phyloP scores from a whole-genome alignment of 2,329 filamentous ascomycete species.

The Aspergillus vadensis region DNA sequence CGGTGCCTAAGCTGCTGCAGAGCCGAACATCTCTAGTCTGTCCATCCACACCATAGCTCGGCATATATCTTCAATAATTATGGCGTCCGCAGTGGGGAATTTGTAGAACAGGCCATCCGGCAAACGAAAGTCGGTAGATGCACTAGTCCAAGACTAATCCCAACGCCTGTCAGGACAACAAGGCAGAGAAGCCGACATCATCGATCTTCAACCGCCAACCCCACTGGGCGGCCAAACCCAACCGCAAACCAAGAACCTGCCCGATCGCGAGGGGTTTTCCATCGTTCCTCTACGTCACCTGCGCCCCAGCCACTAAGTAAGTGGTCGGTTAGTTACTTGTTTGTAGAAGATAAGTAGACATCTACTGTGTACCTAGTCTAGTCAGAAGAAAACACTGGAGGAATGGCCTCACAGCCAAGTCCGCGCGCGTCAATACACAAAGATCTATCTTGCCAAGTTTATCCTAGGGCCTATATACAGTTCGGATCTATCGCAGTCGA shows the following conservation, averaged over 20 bases:
- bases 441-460: slow-evolving; percentile 25
- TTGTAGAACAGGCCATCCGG: neutral
- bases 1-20: neutral
- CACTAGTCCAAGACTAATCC: neutral
- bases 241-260: neutral
- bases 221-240: neutral
- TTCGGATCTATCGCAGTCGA: slow-evolving; percentile 20
- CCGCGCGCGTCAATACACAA: slow-evolving; percentile 8
- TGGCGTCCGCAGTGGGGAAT: neutral
- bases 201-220: slow-evolving; percentile 3
- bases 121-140: neutral
- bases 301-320: neutral
- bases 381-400: neutral
- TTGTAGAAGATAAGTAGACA: neutral
- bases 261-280: neutral
- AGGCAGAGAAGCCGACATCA: slow-evolving; percentile 1
- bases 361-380: neutral
- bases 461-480: slow-evolving; percentile 29
- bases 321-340: neutral
- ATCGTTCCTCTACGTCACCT: slow-evolving; percentile 5
- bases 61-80: neutral
- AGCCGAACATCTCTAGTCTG: neutral
- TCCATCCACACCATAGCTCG: neutral
- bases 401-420: neutral
- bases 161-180: neutral